A percentile compares a stretch with the other conserved stretches of the same genome.
Conservation (phyloP, 306 rosid species). For the Sophora flavescens region DNA sequence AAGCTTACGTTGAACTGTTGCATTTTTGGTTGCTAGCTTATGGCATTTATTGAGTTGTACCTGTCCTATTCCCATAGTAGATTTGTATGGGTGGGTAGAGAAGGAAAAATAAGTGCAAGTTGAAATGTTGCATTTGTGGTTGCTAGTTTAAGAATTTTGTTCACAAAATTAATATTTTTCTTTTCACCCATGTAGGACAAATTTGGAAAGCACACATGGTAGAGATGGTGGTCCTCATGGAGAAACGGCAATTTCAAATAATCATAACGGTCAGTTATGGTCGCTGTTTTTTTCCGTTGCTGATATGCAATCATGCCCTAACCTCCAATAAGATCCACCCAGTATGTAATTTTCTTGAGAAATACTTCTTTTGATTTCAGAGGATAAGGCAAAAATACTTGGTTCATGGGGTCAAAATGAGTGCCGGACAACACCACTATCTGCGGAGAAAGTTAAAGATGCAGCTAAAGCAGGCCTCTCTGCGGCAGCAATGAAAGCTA, state of each 20-base stretch:
- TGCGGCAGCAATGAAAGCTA: slow-evolving; percentile 97
- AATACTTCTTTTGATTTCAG: slow-evolving; percentile 54
- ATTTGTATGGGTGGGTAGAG: slow-evolving; percentile 8
- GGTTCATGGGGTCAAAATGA: slow-evolving; percentile 70
- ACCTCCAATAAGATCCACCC: slow-evolving; percentile 27
- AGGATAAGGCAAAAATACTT: slow-evolving; percentile 64
- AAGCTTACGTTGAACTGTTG: slow-evolving; percentile 35
- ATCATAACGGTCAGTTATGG: slow-evolving; percentile 70
- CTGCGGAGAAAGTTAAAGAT: slow-evolving; percentile 79
- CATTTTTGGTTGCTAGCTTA: slow-evolving; percentile 43
- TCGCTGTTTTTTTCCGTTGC: slow-evolving; percentile 31
- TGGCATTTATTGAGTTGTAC: slow-evolving; percentile 29
- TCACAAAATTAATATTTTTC: slow-evolving; percentile 34
- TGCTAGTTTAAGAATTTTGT: slow-evolving; percentile 50
- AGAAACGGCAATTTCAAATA: slow-evolving; percentile 65
- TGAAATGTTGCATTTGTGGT: slow-evolving; percentile 28
- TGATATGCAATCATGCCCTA: slow-evolving; percentile 29
- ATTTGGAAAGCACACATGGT: slow-evolving; percentile 59
- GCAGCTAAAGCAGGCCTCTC: slow-evolving; percentile 96
- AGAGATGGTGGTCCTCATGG: slow-evolving; percentile 71
- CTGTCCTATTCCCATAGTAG: slow-evolving; percentile 21
- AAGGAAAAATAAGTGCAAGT: slow-evolving; percentile 26
- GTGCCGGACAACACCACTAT: slow-evolving; percentile 65
- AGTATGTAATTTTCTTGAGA: slow-evolving; percentile 38
- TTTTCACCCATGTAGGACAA: slow-evolving; percentile 66